phyloP scores from a whole-genome alignment of 2,329 filamentous ascomycete species.

The Trichocomaceae sp. region DNA sequence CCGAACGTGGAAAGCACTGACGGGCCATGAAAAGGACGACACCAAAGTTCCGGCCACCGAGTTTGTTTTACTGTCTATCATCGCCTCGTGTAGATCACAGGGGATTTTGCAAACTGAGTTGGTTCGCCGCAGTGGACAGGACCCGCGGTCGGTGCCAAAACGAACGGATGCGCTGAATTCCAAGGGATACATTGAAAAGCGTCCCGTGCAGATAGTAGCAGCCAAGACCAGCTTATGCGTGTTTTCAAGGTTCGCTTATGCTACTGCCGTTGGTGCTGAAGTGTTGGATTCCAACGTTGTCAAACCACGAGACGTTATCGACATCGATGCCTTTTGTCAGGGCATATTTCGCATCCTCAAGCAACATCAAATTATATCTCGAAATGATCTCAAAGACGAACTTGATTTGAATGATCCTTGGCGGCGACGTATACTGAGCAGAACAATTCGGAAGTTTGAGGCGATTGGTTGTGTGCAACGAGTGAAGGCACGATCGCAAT shows the following conservation, averaged over 20 bases:
- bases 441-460: slow-evolving; percentile 41
- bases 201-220: slow-evolving; percentile 42
- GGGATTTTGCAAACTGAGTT: slow-evolving; percentile 56
- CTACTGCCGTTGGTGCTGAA: slow-evolving; percentile 14
- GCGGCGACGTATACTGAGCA: slow-evolving; percentile 36
- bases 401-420: slow-evolving; percentile 37
- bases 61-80: slow-evolving; percentile 53
- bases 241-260: slow-evolving; percentile 43
- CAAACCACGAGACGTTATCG: slow-evolving; percentile 30
- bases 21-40: slow-evolving; percentile 54
- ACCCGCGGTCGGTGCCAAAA: slow-evolving; percentile 58
- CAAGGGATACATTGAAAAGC: slow-evolving; percentile 58
- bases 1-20: slow-evolving; percentile 53
- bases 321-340: slow-evolving; percentile 45
- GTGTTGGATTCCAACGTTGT: slow-evolving; percentile 13
- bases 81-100: slow-evolving; percentile 47
- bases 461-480: slow-evolving; percentile 41
- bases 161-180: slow-evolving; percentile 51
- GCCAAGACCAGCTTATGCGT: slow-evolving; percentile 52
- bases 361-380: slow-evolving; percentile 46
- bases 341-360: slow-evolving; percentile 45
- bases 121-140: slow-evolving; percentile 51
- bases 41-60: slow-evolving; percentile 49
- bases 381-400: slow-evolving; percentile 46
- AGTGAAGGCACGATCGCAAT: slow-evolving; percentile 38